Evolutionary conservation across 768 basidiomycete species (phyloP).

Genomic region (Leccinum barrowsii): DNA sequence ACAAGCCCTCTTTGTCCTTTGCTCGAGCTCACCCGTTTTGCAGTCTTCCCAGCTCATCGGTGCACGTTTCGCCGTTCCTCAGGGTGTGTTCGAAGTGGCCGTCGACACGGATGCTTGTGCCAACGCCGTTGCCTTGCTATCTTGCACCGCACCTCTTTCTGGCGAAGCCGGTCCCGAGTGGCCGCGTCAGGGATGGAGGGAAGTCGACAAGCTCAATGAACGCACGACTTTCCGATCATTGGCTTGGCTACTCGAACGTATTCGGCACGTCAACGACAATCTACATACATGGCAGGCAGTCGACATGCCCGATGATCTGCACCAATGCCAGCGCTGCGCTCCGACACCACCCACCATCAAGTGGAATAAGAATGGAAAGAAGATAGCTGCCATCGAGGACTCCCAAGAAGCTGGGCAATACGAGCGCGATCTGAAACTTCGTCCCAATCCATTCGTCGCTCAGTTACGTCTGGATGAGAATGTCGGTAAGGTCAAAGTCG

Average conservation of each 20-base stretch:
- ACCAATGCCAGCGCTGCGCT: conserved; percentile 76
- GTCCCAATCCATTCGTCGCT: conserved; percentile 84
- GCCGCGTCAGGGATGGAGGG: conserved; percentile 68
- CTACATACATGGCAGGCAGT: conserved; percentile 67
- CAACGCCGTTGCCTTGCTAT: conserved; percentile 73
- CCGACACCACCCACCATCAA: conserved; percentile 71
- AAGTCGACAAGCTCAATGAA: conserved; percentile 86
- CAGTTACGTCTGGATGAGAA: conserved; percentile 68
- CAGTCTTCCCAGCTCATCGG: conserved; percentile 53
- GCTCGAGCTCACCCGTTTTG: conserved; percentile 5
- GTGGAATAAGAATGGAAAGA: conserved; percentile 65
- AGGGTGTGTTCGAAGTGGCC: conserved; percentile 45
- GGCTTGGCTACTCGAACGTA: conserved; percentile 85
- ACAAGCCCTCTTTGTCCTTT: not conserved
- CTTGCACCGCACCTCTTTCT: conserved; percentile 69
- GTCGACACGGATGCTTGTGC: conserved; percentile 61
- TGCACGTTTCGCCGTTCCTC: conserved; percentile 67
- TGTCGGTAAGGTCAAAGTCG: conserved; percentile 72
- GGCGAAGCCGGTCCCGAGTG: conserved; percentile 75
- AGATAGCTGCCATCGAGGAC: conserved; percentile 72
- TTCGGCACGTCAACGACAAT: conserved; percentile 68
- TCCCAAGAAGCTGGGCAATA: conserved; percentile 83
- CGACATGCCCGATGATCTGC: conserved; percentile 40
- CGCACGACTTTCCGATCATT: conserved; percentile 74
- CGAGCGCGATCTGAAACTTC: conserved; percentile 81